A percentile compares a stretch with the other conserved stretches of the same genome.
These are phyloP conservation scores for Pseudogymnoascus sp. DNA, from an alignment of 2,329 filamentous ascomycete genomes.

Conservation along the genomic window DNA sequence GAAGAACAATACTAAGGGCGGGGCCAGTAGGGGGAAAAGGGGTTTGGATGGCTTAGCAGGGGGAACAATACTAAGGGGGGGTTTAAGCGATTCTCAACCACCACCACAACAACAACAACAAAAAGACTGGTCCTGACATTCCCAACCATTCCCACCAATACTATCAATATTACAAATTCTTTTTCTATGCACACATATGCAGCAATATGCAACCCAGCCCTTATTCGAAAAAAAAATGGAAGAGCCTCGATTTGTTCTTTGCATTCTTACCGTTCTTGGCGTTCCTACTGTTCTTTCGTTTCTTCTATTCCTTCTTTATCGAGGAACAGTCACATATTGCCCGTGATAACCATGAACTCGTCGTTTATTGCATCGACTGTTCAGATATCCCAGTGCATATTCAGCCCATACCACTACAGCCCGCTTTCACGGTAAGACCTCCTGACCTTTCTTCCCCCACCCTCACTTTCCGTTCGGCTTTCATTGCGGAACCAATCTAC, in stretches of 20 bases:
- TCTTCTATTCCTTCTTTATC: constrained; percentile 3
- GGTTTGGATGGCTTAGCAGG: neutral
- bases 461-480: neutral
- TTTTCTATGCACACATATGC: neutral
- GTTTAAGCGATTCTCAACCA: constrained; percentile 8
- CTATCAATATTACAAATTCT: neutral
- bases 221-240: neutral
- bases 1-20: neutral
- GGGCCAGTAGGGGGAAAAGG: neutral
- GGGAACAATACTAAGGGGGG: constrained; percentile 6
- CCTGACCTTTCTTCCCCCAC: neutral
- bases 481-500: neutral
- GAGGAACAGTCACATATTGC: neutral
- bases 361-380: constrained; percentile 3
- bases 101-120: neutral
- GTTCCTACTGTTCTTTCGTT: neutral
- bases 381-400: neutral
- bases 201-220: neutral
- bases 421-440: neutral
- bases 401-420: neutral
- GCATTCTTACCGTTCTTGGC: too few relatives aligned
- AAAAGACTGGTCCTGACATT: too few relatives aligned
- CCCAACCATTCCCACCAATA: neutral
- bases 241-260: neutral
- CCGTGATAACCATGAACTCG: neutral